Conservation (phyloP, 768 basidiomycete species). For the Trametes sanguinea region DNA sequence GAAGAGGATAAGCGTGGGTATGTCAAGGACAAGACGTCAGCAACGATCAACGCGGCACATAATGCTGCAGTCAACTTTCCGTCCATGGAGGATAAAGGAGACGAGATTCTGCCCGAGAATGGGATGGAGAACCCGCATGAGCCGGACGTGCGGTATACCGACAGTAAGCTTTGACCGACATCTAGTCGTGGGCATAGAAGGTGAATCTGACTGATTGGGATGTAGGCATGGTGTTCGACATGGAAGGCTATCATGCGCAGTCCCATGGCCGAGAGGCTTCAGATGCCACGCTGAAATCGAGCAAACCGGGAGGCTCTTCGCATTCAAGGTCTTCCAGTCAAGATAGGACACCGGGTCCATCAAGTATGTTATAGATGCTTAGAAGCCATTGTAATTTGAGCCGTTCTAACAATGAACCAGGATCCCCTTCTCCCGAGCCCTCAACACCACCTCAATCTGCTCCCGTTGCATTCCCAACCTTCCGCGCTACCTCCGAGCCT, state of each 20-base stretch:
- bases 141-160: slow-evolving; percentile 51
- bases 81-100: slow-evolving; percentile 29
- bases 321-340: slow-evolving; percentile 14
- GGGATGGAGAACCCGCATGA: slow-evolving; percentile 39
- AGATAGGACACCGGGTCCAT: slow-evolving; percentile 30
- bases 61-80: slow-evolving; percentile 29
- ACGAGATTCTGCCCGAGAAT: slow-evolving; percentile 51
- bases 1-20: slow-evolving; percentile 17
- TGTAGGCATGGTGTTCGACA: slow-evolving; percentile 77
- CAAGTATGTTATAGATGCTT: slow-evolving; percentile 23
- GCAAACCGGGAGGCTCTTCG: slow-evolving; percentile 7
- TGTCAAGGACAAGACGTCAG: slow-evolving; percentile 23
- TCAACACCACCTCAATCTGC: slow-evolving; percentile 29
- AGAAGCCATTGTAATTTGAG: not conserved
- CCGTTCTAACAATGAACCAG: not conserved
- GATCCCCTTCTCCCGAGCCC: slow-evolving; percentile 22
- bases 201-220: not conserved
- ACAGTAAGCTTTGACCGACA: slow-evolving; percentile 39
- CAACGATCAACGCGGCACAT: slow-evolving; percentile 25
- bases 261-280: slow-evolving; percentile 30
- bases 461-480: slow-evolving; percentile 39
- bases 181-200: not conserved
- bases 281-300: slow-evolving; percentile 29
- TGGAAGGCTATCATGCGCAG: slow-evolving; percentile 74
- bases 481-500: slow-evolving; percentile 62